These are phyloP conservation scores for Thraustochytrium sp. DNA, from an alignment of 352 stramenopile species.

Conservation along the genomic window DNA sequence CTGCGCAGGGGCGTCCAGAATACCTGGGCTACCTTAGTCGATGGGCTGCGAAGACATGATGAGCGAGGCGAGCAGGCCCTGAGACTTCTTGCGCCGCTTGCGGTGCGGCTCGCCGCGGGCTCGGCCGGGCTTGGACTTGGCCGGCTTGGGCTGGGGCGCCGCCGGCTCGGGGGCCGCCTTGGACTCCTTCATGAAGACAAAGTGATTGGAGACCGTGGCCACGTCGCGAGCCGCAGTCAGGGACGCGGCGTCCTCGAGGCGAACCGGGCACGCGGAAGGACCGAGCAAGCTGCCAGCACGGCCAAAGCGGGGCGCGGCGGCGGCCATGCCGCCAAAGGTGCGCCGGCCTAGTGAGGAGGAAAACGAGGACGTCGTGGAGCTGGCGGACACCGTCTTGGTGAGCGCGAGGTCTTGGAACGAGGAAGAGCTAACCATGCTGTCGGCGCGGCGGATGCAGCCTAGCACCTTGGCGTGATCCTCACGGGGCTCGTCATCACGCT, in stretches of 20 bases:
- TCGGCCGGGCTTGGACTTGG: too few species aligned
- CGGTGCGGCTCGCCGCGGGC: too few species aligned
- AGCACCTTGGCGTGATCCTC: background rate
- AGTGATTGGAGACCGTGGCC: background rate
- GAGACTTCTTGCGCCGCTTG: too few species aligned
- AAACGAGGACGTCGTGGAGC: background rate
- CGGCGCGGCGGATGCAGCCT: background rate
- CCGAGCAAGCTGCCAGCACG: background rate
- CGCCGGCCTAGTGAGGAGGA: background rate
- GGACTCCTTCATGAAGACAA: too few species aligned
- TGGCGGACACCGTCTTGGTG: background rate
- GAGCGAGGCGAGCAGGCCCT: too few species aligned
- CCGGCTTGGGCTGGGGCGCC: too few species aligned
- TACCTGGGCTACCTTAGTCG: too few species aligned
- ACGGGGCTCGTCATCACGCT: background rate
- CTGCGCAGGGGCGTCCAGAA: too few species aligned
- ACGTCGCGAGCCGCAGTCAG: background rate
- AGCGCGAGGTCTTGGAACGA: background rate
- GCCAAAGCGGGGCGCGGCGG: background rate
- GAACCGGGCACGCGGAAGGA: background rate
- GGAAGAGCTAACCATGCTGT: background rate
- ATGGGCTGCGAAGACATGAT: too few species aligned
- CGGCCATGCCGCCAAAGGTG: background rate
- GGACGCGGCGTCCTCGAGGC: background rate
- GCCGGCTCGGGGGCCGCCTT: too few species aligned